These are phyloP conservation scores for Bolboschoenus planiculmis DNA, from an alignment of 176 grass and related monocot genomes.

Conservation along the genomic window DNA sequence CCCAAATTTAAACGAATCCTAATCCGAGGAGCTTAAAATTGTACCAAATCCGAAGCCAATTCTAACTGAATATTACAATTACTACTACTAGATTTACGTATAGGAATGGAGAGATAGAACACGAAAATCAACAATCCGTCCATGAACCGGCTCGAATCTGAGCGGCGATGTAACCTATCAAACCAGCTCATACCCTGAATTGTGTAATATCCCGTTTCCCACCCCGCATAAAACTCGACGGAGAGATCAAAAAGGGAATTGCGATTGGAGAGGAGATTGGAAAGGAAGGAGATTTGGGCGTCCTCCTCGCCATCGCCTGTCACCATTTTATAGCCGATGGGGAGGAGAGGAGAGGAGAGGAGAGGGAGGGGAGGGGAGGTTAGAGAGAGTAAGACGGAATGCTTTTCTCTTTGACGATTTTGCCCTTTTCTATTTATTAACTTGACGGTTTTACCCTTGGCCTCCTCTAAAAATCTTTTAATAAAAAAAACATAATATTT, in stretches of 20 bases:
- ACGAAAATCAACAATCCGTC: slow-evolving; percentile 97
- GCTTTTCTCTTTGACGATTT: not conserved
- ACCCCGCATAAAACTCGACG: slow-evolving; percentile 15
- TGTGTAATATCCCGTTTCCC: slow-evolving; percentile 10
- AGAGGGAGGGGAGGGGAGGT: not conserved
- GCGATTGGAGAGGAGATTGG: not conserved
- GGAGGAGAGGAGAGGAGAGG: no score
- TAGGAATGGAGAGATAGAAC: slow-evolving; percentile 94
- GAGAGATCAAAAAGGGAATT: slow-evolving; percentile 8
- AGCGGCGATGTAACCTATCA: slow-evolving; percentile 45
- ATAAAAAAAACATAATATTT: no score
- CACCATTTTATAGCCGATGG: slow-evolving; percentile 19
- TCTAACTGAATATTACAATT: slow-evolving; percentile 5
- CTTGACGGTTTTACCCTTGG: no score
- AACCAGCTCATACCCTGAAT: slow-evolving; percentile 78
- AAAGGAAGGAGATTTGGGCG: not conserved
- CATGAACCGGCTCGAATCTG: slow-evolving; percentile 44
- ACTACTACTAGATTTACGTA: slow-evolving; percentile 42
- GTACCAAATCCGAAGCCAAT: not conserved
- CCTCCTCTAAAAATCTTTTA: no score
- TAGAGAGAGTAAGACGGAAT: not conserved
- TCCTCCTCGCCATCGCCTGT: not conserved
- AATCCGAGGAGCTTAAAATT: not conserved
- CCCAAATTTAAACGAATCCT: not conserved
- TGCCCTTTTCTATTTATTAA: not conserved